A percentile compares a stretch with the other conserved stretches of the same genome.
Conservation (phyloP, 345 rosid species). For the Zanthoxylum bungeanum region DNA sequence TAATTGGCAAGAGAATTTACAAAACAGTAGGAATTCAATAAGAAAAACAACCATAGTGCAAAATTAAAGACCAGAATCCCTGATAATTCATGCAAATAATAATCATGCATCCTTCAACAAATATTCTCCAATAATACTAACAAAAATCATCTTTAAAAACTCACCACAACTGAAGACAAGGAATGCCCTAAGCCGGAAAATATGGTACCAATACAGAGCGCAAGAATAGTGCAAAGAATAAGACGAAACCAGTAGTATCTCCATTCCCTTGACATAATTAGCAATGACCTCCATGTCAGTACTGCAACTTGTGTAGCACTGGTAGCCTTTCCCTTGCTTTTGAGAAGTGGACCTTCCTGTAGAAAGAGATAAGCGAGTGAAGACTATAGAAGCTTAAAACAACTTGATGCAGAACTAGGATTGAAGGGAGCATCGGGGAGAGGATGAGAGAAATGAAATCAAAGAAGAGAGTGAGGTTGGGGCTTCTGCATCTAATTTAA, state of each 20-base stretch:
- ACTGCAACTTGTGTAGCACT: conserved; percentile 79
- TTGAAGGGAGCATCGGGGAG: not conserved
- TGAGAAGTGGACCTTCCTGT: conserved; percentile 92
- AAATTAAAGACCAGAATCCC: not conserved
- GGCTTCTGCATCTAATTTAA: not conserved
- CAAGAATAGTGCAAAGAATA: conserved; percentile 76
- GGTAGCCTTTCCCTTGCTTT: conserved; percentile 87
- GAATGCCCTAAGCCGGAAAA: conserved; percentile 96
- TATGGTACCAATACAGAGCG: conserved; percentile 73
- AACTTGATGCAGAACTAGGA: not conserved
- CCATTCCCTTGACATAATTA: conserved; percentile 98
- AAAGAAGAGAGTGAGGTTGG: not conserved
- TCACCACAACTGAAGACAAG: conserved; percentile 88
- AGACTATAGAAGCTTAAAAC: not conserved
- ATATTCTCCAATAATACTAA: conserved; percentile 1
- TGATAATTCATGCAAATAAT: not conserved
- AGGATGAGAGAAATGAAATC: not conserved
- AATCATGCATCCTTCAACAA: not conserved
- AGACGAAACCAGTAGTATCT: conserved; percentile 97
- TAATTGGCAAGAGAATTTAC: not conserved
- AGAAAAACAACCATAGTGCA: not conserved
- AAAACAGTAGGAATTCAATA: not conserved
- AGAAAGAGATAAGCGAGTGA: conserved; percentile 15
- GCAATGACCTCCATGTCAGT: conserved; percentile 92
- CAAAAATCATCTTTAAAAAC: conserved; percentile 22